Evolutionary conservation across 129 eudicot genomes (phyloP), one percentile per base, ranked within the genome.

Genomic region (Arctium minus): DNA sequence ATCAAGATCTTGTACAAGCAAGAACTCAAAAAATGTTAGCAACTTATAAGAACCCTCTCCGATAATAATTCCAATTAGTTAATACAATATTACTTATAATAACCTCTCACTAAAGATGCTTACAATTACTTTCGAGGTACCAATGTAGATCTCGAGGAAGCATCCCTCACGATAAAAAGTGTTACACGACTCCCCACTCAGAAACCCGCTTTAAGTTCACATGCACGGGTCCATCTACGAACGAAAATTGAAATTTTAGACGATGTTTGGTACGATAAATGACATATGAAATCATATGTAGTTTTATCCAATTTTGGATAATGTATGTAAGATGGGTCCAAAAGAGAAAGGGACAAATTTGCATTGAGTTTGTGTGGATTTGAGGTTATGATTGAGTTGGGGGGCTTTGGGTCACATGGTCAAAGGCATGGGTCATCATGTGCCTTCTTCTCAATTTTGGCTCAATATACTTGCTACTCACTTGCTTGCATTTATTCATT

Each of bases 341-440:
- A 56, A 60, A 13, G 29, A 64, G 68, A 65, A 78, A 73, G 50
- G 6, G 82, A 79, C 75, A 79, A 72, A 30, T 84, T 79, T 73
- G 76, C 71, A 22, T 79, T 78, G 75, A 32, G 83, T 84, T 72
- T 72, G 70, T 72, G 70, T 39, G 70, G 77, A 83, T 72, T 40
- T 84, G 80, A 78, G 83, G 80, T 84, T 84, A 83, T 72, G 73
- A 69, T 84, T 84, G 70, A 38, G 48, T 33, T 76, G 77, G 13
- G 62, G 73, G 80, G 46, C 72, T 22, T 73, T 73, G 77, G 42
- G 77, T 78, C 83, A 84, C 87, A 84, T 79, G 87, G 80, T 79
- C 83, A 72, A 84, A 78, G 87, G 83, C 64, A 84, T 84, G 87
- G 87, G 87, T 80, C 68, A 84, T 84, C 87, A 84, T 73, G 87